Base-by-base conservation (phyloP, 257 asterid species). In the Solanum stenotomum region DNA sequence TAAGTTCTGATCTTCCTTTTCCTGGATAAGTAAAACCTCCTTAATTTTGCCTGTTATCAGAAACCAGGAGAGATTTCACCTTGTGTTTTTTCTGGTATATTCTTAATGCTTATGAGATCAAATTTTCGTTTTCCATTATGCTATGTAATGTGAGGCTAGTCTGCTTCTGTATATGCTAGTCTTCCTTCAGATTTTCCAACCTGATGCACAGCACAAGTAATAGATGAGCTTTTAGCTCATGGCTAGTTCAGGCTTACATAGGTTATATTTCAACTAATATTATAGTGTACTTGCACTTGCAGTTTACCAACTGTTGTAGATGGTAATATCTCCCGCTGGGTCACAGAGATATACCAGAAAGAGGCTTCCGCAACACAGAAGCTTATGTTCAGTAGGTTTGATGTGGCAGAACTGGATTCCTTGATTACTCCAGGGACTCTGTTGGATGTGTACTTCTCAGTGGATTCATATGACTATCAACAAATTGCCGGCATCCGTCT, bases 401-500 rank as follows among this genome's bases (percentile, higher is more conserved):
- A 97, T 49, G 90, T 87, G 27, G 34, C 25, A 27, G 97, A 94
- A 89, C 90, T 96, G 86, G 93, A 92, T 40, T 87, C 95, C 71
- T 71, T 95, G 38, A 65, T 95, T 86, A 87, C 90, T 56, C 95
- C 96, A 0, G 99, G 99, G 59, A 89, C 82, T 38, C 49, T 89
- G 3, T 89, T 97, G 67, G 99, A 97, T 89, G 98, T 93, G 1
- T 96, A 88, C 90, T 93, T 96, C 94, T 91, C 96, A 20, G 38
- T 97, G 90, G 97, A 92, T 82, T 44, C 94, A 18, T 97, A 95
- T 65, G 99, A 97, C 92, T 97, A 90, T 89, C 94, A 89, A 89
- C 98, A 93, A 91, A 90, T 85, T 87, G 96, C 99, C 27, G 99
- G 99, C 61, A 90, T 97, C 84, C 93, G 98, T 14, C 89, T 95